A percentile compares a stretch with the other conserved stretches of the same genome.
Evolutionary conservation across 805 yeast genomes (phyloP).

Genomic region (Candida sithepensis): DNA sequence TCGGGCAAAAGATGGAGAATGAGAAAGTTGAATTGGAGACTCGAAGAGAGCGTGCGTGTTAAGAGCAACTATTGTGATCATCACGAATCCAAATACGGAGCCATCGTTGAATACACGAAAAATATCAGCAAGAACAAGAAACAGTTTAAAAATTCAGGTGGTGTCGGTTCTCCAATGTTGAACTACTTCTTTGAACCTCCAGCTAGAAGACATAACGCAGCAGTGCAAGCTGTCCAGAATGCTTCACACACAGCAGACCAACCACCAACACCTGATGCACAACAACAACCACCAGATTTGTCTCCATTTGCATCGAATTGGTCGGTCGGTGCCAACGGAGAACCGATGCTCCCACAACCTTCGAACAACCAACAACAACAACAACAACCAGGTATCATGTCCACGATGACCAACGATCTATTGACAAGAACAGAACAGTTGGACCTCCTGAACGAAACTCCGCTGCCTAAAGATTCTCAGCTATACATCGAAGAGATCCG

Average conservation of each 20-base stretch:
- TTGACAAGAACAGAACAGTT: neutral
- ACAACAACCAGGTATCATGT: slow-evolving; percentile 4
- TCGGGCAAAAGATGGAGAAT: slow-evolving; percentile 80
- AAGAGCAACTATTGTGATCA: slow-evolving; percentile 53
- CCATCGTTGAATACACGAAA: slow-evolving; percentile 39
- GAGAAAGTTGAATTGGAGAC: slow-evolving; percentile 83
- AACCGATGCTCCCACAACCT: neutral
- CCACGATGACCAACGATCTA: slow-evolving; percentile 1
- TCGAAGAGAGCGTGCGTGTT: slow-evolving; percentile 77
- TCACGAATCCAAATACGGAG: slow-evolving; percentile 50
- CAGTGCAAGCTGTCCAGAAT: neutral
- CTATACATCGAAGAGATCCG: slow-evolving; percentile 70
- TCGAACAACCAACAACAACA: slow-evolving; percentile 2
- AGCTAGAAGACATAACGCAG: slow-evolving; percentile 9
- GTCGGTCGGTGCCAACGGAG: slow-evolving; percentile 19
- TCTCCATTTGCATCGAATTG: slow-evolving; percentile 27
- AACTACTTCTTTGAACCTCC: slow-evolving; percentile 29
- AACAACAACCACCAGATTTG: slow-evolving; percentile 16
- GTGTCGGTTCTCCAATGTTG: slow-evolving; percentile 21
- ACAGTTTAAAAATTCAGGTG: slow-evolving; percentile 27
- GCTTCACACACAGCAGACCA: neutral
- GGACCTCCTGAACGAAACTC: neutral
- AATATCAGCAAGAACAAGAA: slow-evolving; percentile 24
- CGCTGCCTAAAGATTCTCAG: slow-evolving; percentile 13
- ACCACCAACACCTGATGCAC: neutral